These are phyloP conservation scores for Corynespora cassiicola DNA, from an alignment of 2,329 filamentous ascomycete genomes.

Conservation along the genomic window DNA sequence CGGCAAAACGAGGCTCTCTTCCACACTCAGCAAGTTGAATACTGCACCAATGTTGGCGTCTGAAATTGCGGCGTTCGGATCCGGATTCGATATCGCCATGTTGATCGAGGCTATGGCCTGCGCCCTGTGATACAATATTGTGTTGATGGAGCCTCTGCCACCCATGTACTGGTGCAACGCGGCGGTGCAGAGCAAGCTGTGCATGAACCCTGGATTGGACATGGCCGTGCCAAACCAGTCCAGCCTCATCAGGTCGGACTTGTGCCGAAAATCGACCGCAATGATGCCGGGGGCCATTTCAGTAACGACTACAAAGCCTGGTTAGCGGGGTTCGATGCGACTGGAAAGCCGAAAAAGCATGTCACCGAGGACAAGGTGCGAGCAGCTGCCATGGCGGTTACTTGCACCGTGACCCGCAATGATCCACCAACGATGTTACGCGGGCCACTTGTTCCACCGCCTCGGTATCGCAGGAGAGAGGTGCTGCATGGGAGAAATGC, in stretches of 20 bases:
- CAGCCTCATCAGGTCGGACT: slow-evolving; percentile 42
- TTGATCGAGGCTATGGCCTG: slow-evolving; percentile 43
- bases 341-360: slow-evolving; percentile 3
- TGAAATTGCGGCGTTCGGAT: slow-evolving; percentile 32
- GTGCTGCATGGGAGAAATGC: slow-evolving; percentile 13
- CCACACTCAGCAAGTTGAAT: slow-evolving; percentile 45
- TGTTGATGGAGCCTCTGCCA: slow-evolving; percentile 36
- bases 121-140: slow-evolving; percentile 40
- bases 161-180: slow-evolving; percentile 42
- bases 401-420: slow-evolving; percentile 6
- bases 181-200: slow-evolving; percentile 44
- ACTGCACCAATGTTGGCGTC: slow-evolving; percentile 48
- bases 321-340: slow-evolving; percentile 22
- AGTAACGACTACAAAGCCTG: slow-evolving; percentile 29
- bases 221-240: slow-evolving; percentile 46
- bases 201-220: slow-evolving; percentile 45
- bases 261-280: slow-evolving; percentile 42
- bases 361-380: neutral
- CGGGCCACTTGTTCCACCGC: slow-evolving; percentile 7
- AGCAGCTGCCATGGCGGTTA: neutral
- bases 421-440: slow-evolving; percentile 4
- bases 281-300: slow-evolving; percentile 46
- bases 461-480: slow-evolving; percentile 14
- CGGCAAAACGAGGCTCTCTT: slow-evolving; percentile 37
- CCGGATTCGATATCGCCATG: slow-evolving; percentile 33